Conservation (phyloP, 352 stramenopile genomes). For the Pythium sukuiense region DNA sequence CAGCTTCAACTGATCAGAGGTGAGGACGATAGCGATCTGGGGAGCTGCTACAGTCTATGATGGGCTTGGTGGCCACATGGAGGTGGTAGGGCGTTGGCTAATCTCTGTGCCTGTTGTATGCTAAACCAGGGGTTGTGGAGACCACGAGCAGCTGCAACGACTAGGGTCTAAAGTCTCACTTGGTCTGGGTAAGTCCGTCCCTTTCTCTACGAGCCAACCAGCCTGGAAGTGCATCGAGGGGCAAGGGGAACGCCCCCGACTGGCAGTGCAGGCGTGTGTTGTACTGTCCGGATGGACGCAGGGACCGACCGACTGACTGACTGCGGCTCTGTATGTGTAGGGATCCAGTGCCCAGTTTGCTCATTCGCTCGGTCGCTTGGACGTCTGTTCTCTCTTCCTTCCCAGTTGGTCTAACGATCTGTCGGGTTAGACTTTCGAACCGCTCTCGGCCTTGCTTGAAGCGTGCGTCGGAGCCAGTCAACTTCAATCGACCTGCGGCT, state of each 20-base stretch:
- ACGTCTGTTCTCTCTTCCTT: neutral
- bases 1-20: slow-evolving; percentile 30
- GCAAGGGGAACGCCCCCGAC: neutral
- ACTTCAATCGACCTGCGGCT: slow-evolving; percentile 62
- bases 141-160: slow-evolving; percentile 1
- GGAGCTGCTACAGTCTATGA: neutral
- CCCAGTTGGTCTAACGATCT: neutral
- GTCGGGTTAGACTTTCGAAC: neutral
- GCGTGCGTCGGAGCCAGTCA: slow-evolving; percentile 59
- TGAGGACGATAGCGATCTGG: slow-evolving; percentile 12
- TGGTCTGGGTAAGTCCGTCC: neutral
- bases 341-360: neutral
- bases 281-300: neutral
- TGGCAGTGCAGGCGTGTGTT: neutral
- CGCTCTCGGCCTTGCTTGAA: slow-evolving; percentile 56
- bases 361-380: neutral
- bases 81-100: neutral
- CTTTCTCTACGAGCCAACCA: slow-evolving; percentile 6
- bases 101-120: neutral
- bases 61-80: neutral
- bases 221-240: neutral
- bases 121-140: slow-evolving; percentile 8
- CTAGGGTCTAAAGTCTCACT: neutral
- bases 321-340: neutral
- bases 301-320: neutral